Conservation (phyloP, 1,284 basidiomycete genomes). For the Caloboletus firmus region DNA sequence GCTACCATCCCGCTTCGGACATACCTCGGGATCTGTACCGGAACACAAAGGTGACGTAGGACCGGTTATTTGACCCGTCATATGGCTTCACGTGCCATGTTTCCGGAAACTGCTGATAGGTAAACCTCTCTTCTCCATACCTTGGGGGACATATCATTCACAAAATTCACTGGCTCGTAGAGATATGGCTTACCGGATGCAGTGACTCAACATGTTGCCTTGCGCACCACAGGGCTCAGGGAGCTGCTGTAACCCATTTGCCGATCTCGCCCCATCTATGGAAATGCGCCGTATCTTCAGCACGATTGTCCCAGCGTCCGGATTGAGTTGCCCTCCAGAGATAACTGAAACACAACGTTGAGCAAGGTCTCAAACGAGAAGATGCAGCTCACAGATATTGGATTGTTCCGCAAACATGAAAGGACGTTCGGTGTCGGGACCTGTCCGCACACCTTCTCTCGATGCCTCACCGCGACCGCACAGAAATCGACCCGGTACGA, state of each 20-base stretch:
- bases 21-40: conserved; percentile 54
- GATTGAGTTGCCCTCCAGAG: conserved; percentile 16
- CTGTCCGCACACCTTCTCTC: conserved; percentile 48
- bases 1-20: conserved; percentile 2
- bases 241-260: conserved; percentile 42
- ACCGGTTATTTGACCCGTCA: conserved; percentile 39
- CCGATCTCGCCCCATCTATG: conserved; percentile 28
- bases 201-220: conserved; percentile 39
- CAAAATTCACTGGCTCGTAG: neutral
- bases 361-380: neutral
- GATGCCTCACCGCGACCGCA: conserved; percentile 50
- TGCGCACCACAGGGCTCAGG: conserved; percentile 31
- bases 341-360: neutral
- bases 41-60: conserved; percentile 60
- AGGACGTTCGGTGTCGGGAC: conserved; percentile 48
- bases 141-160: conserved; percentile 9
- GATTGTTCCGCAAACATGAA: conserved; percentile 52
- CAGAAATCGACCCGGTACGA: conserved; percentile 59
- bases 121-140: conserved; percentile 45
- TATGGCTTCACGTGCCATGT: conserved; percentile 55
- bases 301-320: conserved; percentile 51
- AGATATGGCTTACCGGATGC: conserved; percentile 38
- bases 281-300: conserved; percentile 53
- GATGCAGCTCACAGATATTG: conserved; percentile 27
- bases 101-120: conserved; percentile 40